These are phyloP conservation scores for Alternaria sp. DNA, from an alignment of 2,329 filamentous ascomycete species.

Conservation along the genomic window DNA sequence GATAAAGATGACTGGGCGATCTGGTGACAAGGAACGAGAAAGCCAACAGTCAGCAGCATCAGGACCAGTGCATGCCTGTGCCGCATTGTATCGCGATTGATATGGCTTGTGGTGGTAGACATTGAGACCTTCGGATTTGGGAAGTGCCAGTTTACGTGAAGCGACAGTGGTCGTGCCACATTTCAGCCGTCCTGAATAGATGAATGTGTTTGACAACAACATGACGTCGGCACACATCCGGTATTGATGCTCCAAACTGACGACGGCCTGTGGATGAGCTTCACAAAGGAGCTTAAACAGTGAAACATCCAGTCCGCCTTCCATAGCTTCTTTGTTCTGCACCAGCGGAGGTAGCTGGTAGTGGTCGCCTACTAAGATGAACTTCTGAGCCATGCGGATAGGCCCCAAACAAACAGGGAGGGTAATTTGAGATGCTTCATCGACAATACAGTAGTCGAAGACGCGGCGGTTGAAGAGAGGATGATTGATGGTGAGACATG, in stretches of 20 bases:
- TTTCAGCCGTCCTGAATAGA: slow-evolving; percentile 89
- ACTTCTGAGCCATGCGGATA: slow-evolving; percentile 89
- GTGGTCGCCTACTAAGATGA: slow-evolving; percentile 95
- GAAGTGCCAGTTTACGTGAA: slow-evolving; percentile 71
- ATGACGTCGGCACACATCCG: slow-evolving; percentile 99
- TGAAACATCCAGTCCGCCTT: slow-evolving; percentile 88
- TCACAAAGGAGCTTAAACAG: slow-evolving; percentile 95
- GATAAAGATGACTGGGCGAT: slow-evolving; percentile 81
- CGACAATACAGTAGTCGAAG: slow-evolving; percentile 98
- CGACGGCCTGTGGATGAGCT: slow-evolving; percentile 83
- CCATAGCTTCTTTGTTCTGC: slow-evolving; percentile 85
- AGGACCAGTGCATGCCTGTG: slow-evolving; percentile 61
- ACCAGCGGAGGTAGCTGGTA: slow-evolving; percentile 95
- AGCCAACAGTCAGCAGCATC: slow-evolving; percentile 74
- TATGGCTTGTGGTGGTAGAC: slow-evolving; percentile 43
- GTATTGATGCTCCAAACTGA: slow-evolving; percentile 94
- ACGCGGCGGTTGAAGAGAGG: slow-evolving; percentile 85
- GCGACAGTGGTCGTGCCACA: slow-evolving; percentile 85
- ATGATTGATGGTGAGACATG: slow-evolving; percentile 91
- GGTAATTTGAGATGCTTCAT: slow-evolving; percentile 97
- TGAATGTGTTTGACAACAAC: slow-evolving; percentile 89
- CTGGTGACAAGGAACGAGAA: slow-evolving; percentile 72
- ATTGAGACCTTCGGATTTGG: slow-evolving; percentile 53
- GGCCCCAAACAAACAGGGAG: slow-evolving; percentile 93
- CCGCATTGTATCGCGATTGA: slow-evolving; percentile 16